Evolutionary conservation across 768 basidiomycete species (phyloP).

Genomic region (Boletus patriciae): DNA sequence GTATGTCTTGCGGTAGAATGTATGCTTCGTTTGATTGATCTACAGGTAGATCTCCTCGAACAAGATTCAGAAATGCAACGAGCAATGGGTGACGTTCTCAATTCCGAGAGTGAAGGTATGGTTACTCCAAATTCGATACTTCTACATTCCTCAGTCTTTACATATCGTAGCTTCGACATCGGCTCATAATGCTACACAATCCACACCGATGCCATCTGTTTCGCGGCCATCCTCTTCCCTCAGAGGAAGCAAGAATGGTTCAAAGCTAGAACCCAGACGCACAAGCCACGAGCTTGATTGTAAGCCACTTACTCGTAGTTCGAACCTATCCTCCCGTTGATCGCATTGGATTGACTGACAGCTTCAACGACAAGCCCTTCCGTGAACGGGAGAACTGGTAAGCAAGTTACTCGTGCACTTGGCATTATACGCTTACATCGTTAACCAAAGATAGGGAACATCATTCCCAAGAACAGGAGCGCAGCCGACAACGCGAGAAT

Average conservation of each 20-base stretch:
- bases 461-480: constrained; percentile 32
- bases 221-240: constrained; percentile 19
- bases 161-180: constrained; percentile 16
- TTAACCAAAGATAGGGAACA: constrained; percentile 29
- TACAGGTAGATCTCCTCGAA: constrained; percentile 57
- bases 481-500: constrained; percentile 48
- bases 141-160: neutral
- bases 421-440: neutral
- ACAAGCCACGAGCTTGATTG: constrained; percentile 16
- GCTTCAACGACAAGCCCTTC: constrained; percentile 32
- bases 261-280: constrained; percentile 8
- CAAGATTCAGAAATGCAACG: constrained; percentile 73
- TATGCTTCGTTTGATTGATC: constrained; percentile 1
- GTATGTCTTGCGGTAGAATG: constrained; percentile 37
- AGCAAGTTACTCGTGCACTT: constrained; percentile 18
- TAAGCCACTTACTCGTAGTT: constrained; percentile 9
- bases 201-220: constrained; percentile 4
- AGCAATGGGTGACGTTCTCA: constrained; percentile 55
- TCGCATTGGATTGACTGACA: constrained; percentile 11
- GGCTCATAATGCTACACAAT: constrained; percentile 2
- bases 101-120: constrained; percentile 45
- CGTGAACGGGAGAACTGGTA: constrained; percentile 15
- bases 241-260: neutral
- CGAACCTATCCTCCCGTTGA: neutral
- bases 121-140: neutral